Evolutionary conservation across 2,329 filamentous ascomycete genomes (phyloP), one percentile per base, ranked within the genome.

Genomic region (Fusarium heterosporum): DNA sequence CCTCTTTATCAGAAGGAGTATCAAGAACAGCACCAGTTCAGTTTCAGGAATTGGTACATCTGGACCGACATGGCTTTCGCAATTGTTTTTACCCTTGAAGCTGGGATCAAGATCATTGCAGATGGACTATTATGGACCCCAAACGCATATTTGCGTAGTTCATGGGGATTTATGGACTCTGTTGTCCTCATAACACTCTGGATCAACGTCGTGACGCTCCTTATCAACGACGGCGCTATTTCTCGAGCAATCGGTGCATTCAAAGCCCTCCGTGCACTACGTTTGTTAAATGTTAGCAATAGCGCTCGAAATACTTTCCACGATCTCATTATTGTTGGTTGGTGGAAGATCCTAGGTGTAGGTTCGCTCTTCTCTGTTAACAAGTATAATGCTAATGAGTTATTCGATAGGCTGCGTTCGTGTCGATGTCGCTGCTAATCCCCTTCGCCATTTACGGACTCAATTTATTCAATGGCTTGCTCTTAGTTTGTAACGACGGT

Each of bases 51-150:
- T 74, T 99, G 96, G 96, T 98, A 97, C 75, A 91, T 96, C 8
- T 98, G 93, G 87, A 92, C 92, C 13, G 96, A 99, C 77, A 84
- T 96, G 78, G 90, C 92, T 8, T 99, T 99, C 76, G 93, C 95
- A 3, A 78, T 91, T 3, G 79, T 99, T 14, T 99, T 99, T 79
- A 91, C 91, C 0, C 75, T 92, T 8, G 96, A 99, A 78, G 93
- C 94, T 1, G 74, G 89, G 8, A 94, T 99, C 80, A 99, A 99
- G 77, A 89, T 97, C 55, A 89, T 99, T 72, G 96, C 96, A 0
- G 96, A 99, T 79, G 96, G 96, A 9, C 91, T 97, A 72, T 91
- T 97, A 76, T 98, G 93, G 88, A 97, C 96, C 0, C 96, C 96
- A 0, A 97, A 99, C 78, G 96, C 96, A 4, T 99, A 97, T 76